phyloP scores from a whole-genome alignment of 495 filamentous ascomycete species.

The Saxispiralis lemnorum region DNA sequence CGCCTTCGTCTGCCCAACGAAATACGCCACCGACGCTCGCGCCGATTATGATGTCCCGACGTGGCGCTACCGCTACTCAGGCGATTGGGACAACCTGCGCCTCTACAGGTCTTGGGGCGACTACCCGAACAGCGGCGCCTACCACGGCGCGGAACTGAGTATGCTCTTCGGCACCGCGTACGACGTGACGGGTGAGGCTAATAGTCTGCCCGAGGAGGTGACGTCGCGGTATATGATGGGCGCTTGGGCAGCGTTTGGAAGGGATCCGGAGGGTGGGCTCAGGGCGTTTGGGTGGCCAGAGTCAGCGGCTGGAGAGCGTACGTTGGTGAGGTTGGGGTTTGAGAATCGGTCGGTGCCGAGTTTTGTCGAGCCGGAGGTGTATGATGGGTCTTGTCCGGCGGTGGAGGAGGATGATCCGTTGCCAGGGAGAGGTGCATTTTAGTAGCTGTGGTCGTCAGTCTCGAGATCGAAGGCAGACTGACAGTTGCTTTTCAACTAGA shows the following conservation, averaged over 20 bases:
- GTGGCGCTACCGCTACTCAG: slow-evolving; percentile 8
- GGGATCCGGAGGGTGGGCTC: slow-evolving; percentile 5
- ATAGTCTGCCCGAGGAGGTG: slow-evolving; percentile 5
- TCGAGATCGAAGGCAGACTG: too few relatives aligned
- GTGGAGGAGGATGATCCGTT: slow-evolving; percentile 2
- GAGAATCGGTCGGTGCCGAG: slow-evolving; percentile 1
- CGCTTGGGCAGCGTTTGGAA: slow-evolving; percentile 12
- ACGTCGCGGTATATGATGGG: slow-evolving; percentile 11
- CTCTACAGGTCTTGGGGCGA: background rate
- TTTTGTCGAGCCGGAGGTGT: slow-evolving; percentile 8
- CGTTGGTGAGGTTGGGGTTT: slow-evolving; percentile 7
- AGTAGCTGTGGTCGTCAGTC: too few relatives aligned
- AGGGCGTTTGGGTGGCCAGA: slow-evolving; percentile 9
- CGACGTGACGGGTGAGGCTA: slow-evolving; percentile 6
- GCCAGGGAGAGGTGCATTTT: slow-evolving; percentile 8
- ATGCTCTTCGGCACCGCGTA: slow-evolving; percentile 13
- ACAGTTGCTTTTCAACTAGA: too few relatives aligned
- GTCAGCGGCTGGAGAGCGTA: slow-evolving; percentile 2
- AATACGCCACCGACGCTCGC: background rate
- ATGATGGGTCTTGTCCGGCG: slow-evolving; percentile 8
- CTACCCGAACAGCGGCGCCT: slow-evolving; percentile 12
- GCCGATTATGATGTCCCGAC: background rate
- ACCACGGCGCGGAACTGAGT: slow-evolving; percentile 9
- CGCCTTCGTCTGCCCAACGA: slow-evolving; percentile 6
- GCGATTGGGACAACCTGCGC: slow-evolving; percentile 13